Percentiles rank a stretch among this genome's conserved stretches.
These are phyloP conservation scores for Tirmania nivea DNA, from an alignment of 495 filamentous ascomycete species.

Conservation along the genomic window DNA sequence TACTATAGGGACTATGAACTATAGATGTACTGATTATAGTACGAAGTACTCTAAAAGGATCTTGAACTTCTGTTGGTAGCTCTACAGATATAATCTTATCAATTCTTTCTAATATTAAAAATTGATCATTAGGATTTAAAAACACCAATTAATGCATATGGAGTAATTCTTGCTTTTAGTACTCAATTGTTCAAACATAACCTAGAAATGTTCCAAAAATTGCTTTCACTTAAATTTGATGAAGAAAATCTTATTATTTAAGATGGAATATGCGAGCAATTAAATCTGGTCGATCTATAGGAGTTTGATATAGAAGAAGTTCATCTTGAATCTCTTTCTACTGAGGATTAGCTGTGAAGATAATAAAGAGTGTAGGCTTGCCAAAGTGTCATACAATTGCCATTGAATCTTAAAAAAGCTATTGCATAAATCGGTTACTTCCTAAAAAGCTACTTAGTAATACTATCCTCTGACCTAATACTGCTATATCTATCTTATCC, in stretches of 20 bases:
- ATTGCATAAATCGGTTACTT: background rate
- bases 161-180: slow-evolving; percentile 6
- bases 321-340: slow-evolving; percentile 4
- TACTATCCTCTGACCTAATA: slow-evolving; percentile 2
- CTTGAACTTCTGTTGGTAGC: background rate
- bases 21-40: background rate
- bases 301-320: slow-evolving; percentile 1
- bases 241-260: slow-evolving; percentile 5
- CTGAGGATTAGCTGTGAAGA: slow-evolving; percentile 7
- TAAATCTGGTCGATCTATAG: slow-evolving; percentile 3
- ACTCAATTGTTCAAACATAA: slow-evolving; percentile 9
- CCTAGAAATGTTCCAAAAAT: slow-evolving; percentile 5
- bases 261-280: slow-evolving; percentile 5
- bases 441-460: background rate
- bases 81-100: slow-evolving; percentile 1
- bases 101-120: background rate
- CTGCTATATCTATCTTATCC: background rate
- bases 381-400: slow-evolving; percentile 7
- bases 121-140: background rate
- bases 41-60: background rate
- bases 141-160: slow-evolving; percentile 3
- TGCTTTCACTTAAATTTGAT: slow-evolving; percentile 1
- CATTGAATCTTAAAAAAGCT: slow-evolving; percentile 10
- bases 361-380: slow-evolving; percentile 9
- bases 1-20: background rate